These are phyloP conservation scores for Chloris gayana DNA, from an alignment of 176 grass and related monocot species.

Conservation along the genomic window DNA sequence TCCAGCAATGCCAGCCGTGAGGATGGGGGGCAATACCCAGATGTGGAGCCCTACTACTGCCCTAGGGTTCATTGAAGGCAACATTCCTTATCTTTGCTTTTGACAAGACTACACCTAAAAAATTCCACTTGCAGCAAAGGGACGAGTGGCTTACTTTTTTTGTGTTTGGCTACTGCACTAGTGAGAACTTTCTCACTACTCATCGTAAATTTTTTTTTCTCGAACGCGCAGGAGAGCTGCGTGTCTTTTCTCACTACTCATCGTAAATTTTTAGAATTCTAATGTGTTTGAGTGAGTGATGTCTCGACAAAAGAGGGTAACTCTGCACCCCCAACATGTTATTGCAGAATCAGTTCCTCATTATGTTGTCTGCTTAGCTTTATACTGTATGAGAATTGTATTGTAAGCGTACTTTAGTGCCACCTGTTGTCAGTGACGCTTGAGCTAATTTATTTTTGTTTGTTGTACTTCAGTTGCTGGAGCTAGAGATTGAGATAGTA, in stretches of 20 bases:
- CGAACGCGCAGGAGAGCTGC: too few relatives aligned
- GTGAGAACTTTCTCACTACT: not conserved
- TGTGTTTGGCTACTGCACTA: slow-evolving; percentile 1
- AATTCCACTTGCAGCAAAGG: slow-evolving; percentile 29
- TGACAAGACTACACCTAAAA: slow-evolving; percentile 8
- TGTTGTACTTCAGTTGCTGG: not conserved
- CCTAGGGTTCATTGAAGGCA: not conserved
- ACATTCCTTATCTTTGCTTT: slow-evolving; percentile 13
- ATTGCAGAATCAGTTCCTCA: slow-evolving; percentile 48
- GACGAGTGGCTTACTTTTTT: not conserved
- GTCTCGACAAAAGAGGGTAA: slow-evolving; percentile 10
- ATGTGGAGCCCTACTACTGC: not conserved
- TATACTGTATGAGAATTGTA: not conserved
- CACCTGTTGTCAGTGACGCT: not conserved
- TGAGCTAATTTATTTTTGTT: not conserved
- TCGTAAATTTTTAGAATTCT: not conserved
- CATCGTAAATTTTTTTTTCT: not conserved
- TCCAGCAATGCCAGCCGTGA: not conserved
- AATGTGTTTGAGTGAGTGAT: not conserved
- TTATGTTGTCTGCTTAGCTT: slow-evolving; percentile 24
- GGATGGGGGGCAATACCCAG: not conserved
- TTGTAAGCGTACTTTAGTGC: not conserved
- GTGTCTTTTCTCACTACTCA: not conserved
- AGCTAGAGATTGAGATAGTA: not conserved
- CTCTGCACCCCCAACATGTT: not conserved